Evolutionary conservation across 306 rosid genomes (phyloP).

Genomic region (Trifolium fragiferum): DNA sequence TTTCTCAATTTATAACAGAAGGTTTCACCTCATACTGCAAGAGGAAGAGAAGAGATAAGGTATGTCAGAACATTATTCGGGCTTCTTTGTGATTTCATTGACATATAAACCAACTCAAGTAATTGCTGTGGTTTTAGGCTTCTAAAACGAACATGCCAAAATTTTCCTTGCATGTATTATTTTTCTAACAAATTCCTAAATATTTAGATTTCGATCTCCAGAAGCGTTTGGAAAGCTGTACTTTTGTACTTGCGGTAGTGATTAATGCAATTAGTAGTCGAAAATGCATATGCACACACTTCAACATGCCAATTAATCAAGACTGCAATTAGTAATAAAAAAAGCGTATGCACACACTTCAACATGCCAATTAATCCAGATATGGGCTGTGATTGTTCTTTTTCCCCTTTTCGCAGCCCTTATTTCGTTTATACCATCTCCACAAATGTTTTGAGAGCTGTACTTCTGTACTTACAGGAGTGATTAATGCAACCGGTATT

Average conservation of each 20-base stretch:
- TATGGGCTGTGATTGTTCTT: neutral
- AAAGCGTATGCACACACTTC: neutral
- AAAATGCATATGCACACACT: neutral
- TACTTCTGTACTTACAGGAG: neutral
- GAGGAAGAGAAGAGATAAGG: slow-evolving; percentile 99
- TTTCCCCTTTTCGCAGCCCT: neutral
- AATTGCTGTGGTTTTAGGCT: slow-evolving; percentile 7
- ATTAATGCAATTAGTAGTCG: slow-evolving; percentile 26
- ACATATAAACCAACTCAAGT: neutral
- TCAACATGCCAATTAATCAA: too few species aligned
- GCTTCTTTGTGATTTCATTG: slow-evolving; percentile 17
- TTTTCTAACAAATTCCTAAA: slow-evolving; percentile 8
- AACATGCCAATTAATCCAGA: neutral
- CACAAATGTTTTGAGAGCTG: slow-evolving; percentile 6
- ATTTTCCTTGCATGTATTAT: slow-evolving; percentile 1
- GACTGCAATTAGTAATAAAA: too few species aligned
- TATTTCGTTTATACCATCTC: neutral
- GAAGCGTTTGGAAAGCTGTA: neutral
- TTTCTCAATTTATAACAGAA: slow-evolving; percentile 88
- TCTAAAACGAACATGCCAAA: neutral
- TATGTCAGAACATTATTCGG: slow-evolving; percentile 39
- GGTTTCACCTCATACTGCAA: slow-evolving; percentile 93
- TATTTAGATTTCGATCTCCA: neutral
- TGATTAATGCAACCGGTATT: slow-evolving; percentile 6
- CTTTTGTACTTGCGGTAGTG: neutral